Evolutionary conservation across 164 flowering plant species (phyloP).

Genomic region (Chloranthus sessilifolius): DNA sequence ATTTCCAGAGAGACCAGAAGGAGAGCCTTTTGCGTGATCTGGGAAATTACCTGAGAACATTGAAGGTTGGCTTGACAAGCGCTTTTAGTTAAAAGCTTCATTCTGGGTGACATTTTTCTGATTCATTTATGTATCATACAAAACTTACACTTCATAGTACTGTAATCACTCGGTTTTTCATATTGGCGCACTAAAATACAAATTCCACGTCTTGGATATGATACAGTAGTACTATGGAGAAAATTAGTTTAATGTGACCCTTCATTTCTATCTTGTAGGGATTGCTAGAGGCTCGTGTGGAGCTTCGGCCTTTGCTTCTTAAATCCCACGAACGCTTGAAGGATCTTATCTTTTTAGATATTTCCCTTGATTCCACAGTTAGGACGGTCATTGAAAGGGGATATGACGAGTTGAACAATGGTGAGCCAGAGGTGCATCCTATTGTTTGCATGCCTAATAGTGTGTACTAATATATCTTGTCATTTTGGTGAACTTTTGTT

Average conservation of each 20-base stretch:
- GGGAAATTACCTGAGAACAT: constrained; percentile 86
- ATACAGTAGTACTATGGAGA: too few species aligned
- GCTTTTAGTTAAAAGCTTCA: too few species aligned
- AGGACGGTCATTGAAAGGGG: constrained; percentile 95
- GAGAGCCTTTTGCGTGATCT: constrained; percentile 92
- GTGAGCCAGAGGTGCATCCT: constrained; percentile 71
- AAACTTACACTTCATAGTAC: too few species aligned
- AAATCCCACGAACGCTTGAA: constrained; percentile 61
- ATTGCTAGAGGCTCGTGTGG: constrained; percentile 89
- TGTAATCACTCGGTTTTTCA: too few species aligned
- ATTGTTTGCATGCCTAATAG: too few species aligned
- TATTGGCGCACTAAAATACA: too few species aligned
- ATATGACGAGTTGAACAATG: constrained; percentile 74
- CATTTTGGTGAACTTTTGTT: too few species aligned
- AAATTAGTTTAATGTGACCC: too few species aligned
- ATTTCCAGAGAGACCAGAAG: constrained; percentile 71
- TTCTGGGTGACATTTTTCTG: neutral
- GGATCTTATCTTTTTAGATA: constrained; percentile 91
- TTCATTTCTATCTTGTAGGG: too few species aligned
- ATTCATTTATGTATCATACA: too few species aligned
- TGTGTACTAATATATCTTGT: too few species aligned
- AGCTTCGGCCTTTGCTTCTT: constrained; percentile 68
- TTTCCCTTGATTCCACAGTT: constrained; percentile 91
- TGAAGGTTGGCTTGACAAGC: constrained; percentile 96
- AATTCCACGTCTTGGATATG: too few species aligned